These are phyloP conservation scores for Aspergillus sp. DNA, from an alignment of 2,329 filamentous ascomycete species.

Conservation along the genomic window DNA sequence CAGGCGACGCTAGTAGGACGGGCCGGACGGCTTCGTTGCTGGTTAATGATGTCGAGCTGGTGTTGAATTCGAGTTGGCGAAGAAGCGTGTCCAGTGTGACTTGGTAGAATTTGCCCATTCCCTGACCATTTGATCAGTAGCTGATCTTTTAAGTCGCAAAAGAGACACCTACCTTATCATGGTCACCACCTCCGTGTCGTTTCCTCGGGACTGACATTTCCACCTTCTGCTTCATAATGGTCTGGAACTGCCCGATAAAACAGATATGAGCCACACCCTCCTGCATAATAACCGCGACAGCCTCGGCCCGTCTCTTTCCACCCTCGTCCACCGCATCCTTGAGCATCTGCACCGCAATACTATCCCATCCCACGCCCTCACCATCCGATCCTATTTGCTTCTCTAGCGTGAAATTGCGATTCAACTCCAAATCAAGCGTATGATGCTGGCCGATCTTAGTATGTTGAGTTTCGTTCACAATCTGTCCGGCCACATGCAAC, in stretches of 20 bases:
- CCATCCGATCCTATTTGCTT: constrained; percentile 58
- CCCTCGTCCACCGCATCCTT: constrained; percentile 69
- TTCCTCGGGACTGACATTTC: constrained; percentile 46
- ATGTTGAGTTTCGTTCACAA: constrained; percentile 62
- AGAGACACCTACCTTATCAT: constrained; percentile 38
- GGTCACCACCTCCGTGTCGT: constrained; percentile 42
- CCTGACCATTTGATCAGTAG: constrained; percentile 36
- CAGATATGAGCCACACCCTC: constrained; percentile 57
- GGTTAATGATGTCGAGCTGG: constrained; percentile 32
- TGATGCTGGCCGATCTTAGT: constrained; percentile 65
- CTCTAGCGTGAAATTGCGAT: constrained; percentile 81
- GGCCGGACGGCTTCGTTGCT: constrained; percentile 46
- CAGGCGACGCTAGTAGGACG: constrained; percentile 80
- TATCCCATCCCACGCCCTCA: constrained; percentile 70
- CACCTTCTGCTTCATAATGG: constrained; percentile 45
- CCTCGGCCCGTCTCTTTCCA: constrained; percentile 67
- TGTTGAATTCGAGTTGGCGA: constrained; percentile 69
- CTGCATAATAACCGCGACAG: constrained; percentile 90
- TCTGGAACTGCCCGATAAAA: constrained; percentile 47
- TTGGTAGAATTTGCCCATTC: constrained; percentile 72
- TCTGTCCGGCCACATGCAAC: constrained; percentile 63
- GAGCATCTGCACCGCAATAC: constrained; percentile 73
- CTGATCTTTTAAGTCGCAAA: neutral
- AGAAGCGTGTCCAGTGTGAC: constrained; percentile 70
- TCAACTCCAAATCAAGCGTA: constrained; percentile 77